phyloP scores from a whole-genome alignment of 1,284 basidiomycete species.

The Sporisorium scitamineum region DNA sequence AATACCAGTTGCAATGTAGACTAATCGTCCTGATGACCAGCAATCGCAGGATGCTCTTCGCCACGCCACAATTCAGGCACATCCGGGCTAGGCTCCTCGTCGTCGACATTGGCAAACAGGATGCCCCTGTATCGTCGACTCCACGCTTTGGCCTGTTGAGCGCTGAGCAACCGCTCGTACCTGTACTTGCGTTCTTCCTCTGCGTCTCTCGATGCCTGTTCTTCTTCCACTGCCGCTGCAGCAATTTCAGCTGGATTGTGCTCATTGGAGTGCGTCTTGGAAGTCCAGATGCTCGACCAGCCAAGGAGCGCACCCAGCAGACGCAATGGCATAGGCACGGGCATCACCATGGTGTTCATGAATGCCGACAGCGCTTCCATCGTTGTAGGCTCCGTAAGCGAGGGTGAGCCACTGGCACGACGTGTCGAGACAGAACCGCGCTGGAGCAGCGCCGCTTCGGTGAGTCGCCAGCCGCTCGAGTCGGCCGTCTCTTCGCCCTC shows the following conservation, averaged over 20 bases:
- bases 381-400: slow-evolving; percentile 45
- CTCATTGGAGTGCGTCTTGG: slow-evolving; percentile 2
- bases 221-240: background rate
- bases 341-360: slow-evolving; percentile 53
- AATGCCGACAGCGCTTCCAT: slow-evolving; percentile 49
- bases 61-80: slow-evolving; percentile 48
- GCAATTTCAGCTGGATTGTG: background rate
- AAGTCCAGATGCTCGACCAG: slow-evolving; percentile 37
- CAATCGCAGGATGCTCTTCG: slow-evolving; percentile 50
- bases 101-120: slow-evolving; percentile 49
- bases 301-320: slow-evolving; percentile 44
- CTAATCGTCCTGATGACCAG: slow-evolving; percentile 20
- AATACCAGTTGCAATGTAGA: background rate
- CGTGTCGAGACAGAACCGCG: slow-evolving; percentile 26
- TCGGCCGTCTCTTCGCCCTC: slow-evolving; percentile 26
- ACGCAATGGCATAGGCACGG: slow-evolving; percentile 48
- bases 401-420: slow-evolving; percentile 7
- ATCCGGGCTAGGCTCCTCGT: slow-evolving; percentile 42
- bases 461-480: slow-evolving; percentile 16
- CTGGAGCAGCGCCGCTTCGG: slow-evolving; percentile 40
- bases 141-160: slow-evolving; percentile 54
- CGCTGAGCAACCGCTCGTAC: slow-evolving; percentile 45
- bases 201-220: slow-evolving; percentile 13
- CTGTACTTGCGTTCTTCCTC: slow-evolving; percentile 39
- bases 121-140: slow-evolving; percentile 44